phyloP scores from a whole-genome alignment of 257 asterid genomes.

The Ilex aquifolium region DNA sequence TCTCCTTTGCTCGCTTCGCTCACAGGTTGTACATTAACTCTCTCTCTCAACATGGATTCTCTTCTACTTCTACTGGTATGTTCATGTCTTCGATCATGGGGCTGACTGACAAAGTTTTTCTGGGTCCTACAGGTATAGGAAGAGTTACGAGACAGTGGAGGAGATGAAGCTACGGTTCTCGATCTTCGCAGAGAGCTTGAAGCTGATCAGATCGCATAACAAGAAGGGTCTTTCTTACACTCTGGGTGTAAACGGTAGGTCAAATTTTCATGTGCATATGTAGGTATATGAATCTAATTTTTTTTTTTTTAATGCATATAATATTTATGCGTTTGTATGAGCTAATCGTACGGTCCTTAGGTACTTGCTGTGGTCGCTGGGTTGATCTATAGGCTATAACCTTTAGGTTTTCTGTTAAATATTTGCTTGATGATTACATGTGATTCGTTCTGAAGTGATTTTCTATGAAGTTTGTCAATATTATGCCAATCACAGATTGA shows the following conservation, averaged over 20 bases:
- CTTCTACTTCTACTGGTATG: conserved; percentile 65
- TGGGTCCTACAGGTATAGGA: conserved; percentile 45
- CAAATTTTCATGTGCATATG: conserved; percentile 32
- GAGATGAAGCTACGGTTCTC: conserved; percentile 71
- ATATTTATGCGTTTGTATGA: too few relatives aligned
- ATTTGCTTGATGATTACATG: not conserved
- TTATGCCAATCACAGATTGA: not conserved
- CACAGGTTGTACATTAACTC: conserved; percentile 42
- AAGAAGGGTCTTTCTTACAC: conserved; percentile 71
- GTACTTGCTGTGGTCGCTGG: too few relatives aligned
- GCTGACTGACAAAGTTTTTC: not conserved
- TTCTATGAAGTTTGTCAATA: conserved; percentile 13
- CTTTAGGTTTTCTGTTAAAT: too few relatives aligned
- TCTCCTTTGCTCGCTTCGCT: conserved; percentile 82
- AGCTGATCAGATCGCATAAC: conserved; percentile 79
- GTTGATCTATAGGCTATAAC: too few relatives aligned
- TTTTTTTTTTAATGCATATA: too few relatives aligned
- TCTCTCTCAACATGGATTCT: conserved; percentile 37
- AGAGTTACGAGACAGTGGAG: conserved; percentile 58
- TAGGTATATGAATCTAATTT: not conserved
- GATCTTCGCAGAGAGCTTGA: conserved; percentile 57
- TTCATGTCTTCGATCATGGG: conserved; percentile 50
- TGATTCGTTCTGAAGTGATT: not conserved
- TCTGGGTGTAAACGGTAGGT: conserved; percentile 66
- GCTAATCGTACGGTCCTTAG: too few relatives aligned